phyloP scores from a whole-genome alignment of 2,329 filamentous ascomycete species.

The Cladosporium sphaerospermum region DNA sequence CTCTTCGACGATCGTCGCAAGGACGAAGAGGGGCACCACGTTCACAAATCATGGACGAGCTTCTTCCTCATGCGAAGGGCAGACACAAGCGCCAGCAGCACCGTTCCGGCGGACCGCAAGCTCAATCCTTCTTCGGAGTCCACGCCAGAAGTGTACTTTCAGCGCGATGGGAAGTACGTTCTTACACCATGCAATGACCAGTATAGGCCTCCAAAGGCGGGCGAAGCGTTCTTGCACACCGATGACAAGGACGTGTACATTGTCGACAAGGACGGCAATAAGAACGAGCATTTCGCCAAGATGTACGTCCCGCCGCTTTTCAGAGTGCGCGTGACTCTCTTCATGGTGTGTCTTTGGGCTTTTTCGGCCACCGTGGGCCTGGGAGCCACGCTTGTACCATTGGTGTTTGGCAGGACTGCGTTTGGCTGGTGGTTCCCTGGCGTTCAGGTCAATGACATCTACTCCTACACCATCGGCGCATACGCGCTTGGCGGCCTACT shows the following conservation, averaged over 20 bases:
- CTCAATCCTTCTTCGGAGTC: slow-evolving; percentile 24
- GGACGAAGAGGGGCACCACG: slow-evolving; percentile 69
- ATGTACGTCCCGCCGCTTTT: slow-evolving; percentile 79
- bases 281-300: slow-evolving; percentile 44
- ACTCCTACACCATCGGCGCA: slow-evolving; percentile 86
- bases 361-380: slow-evolving; percentile 88
- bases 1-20: slow-evolving; percentile 76
- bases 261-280: slow-evolving; percentile 28
- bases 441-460: slow-evolving; percentile 83
- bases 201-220: slow-evolving; percentile 83
- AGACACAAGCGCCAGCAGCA: slow-evolving; percentile 14
- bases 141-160: not conserved
- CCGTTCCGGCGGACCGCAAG: slow-evolving; percentile 1
- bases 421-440: slow-evolving; percentile 69
- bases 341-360: slow-evolving; percentile 85
- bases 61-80: slow-evolving; percentile 11
- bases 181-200: slow-evolving; percentile 92
- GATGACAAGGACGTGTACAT: slow-evolving; percentile 51
- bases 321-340: slow-evolving; percentile 68
- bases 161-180: slow-evolving; percentile 74
- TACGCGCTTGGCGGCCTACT: slow-evolving; percentile 67
- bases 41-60: slow-evolving; percentile 25
- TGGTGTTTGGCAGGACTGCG: slow-evolving; percentile 75
- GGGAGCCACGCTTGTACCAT: slow-evolving; percentile 74
- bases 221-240: slow-evolving; percentile 72